phyloP scores from a whole-genome alignment of 345 rosid genomes.

The Aurinia saxatilis region DNA sequence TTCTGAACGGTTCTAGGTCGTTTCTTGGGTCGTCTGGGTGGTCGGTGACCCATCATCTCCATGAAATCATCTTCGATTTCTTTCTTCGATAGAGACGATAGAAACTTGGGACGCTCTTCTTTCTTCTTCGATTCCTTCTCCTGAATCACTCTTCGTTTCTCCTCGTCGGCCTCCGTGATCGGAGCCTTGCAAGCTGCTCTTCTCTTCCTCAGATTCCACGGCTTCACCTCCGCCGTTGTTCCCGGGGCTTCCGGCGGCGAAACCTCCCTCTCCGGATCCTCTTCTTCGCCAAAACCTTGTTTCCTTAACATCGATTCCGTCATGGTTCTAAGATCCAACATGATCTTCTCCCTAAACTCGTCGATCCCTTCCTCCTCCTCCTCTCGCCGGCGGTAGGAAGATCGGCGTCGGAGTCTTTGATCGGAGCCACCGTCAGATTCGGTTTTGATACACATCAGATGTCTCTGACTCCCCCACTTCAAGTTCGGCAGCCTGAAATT shows the following conservation, averaged over 20 bases:
- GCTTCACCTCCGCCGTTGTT: conserved; percentile 32
- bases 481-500: conserved; percentile 45
- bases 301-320: conserved; percentile 27
- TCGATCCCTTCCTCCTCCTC: conserved; percentile 50
- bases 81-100: conserved; percentile 42
- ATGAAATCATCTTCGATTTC: conserved; percentile 71
- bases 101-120: conserved; percentile 34
- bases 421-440: conserved; percentile 14
- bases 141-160: no score
- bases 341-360: conserved; percentile 42
- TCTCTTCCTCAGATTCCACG: conserved; percentile 82
- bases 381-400: conserved; percentile 23
- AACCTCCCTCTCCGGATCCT: conserved; percentile 17
- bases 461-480: conserved; percentile 45
- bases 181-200: conserved; percentile 54
- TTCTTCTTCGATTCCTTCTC: conserved; percentile 12
- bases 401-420: conserved; percentile 23
- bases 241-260: conserved; percentile 24
- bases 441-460: conserved; percentile 38
- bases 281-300: conserved; percentile 15
- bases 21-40: conserved; percentile 71
- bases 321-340: conserved; percentile 39
- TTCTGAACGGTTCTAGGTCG: conserved; percentile 54
- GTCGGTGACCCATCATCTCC: conserved; percentile 40
- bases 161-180: no score